A percentile compares a stretch with the other conserved stretches of the same genome.
Evolutionary conservation across 179 eudicot genomes (phyloP).

Genomic region (Silene coronaria): DNA sequence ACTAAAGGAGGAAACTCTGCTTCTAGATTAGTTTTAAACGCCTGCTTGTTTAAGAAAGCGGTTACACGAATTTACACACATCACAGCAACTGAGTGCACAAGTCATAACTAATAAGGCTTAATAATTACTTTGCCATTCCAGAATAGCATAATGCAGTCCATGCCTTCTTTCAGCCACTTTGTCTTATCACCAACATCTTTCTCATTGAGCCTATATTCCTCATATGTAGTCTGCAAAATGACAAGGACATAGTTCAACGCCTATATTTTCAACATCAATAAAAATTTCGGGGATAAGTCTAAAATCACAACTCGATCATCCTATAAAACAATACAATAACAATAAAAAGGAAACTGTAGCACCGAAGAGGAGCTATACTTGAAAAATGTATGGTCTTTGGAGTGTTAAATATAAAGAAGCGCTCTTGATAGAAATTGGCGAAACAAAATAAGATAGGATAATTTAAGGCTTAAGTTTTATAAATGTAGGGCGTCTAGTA

Average conservation of each 20-base stretch:
- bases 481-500: too few species aligned
- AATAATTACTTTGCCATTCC: conserved; percentile 69
- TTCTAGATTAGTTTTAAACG: not conserved
- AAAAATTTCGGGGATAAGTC: not conserved
- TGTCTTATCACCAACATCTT: conserved; percentile 67
- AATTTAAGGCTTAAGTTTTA: too few species aligned
- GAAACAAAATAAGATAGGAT: too few species aligned
- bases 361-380: too few species aligned
- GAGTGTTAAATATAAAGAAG: too few species aligned
- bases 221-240: conserved; percentile 68
- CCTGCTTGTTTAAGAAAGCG: not conserved
- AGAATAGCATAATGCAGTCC: conserved; percentile 86
- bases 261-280: not conserved
- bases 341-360: too few species aligned
- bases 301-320: not conserved
- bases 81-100: not conserved
- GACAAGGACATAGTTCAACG: conserved; percentile 7
- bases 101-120: not conserved
- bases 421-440: too few species aligned
- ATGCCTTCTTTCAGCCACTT: conserved; percentile 97
- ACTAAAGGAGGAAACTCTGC: not conserved
- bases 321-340: not conserved
- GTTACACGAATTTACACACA: not conserved
- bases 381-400: too few species aligned
- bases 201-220: conserved; percentile 72